Evolutionary conservation across 2,329 filamentous ascomycete genomes (phyloP).

Genomic region (Pezicula neosporulosa): DNA sequence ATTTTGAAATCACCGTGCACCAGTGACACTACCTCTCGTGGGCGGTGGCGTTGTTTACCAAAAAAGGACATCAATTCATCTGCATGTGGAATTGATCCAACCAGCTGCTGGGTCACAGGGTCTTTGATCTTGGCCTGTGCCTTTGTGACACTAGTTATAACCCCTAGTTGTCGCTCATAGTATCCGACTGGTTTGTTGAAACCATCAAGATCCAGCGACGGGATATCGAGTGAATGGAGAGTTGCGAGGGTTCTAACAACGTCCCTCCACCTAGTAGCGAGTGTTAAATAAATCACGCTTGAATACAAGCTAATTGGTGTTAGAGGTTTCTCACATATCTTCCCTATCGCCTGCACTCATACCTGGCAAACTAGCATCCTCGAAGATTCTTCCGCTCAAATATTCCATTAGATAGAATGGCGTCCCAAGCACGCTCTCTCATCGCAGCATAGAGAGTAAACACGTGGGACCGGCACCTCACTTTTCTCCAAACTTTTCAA

Average conservation of each 20-base stretch:
- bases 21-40: conserved; percentile 69
- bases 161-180: conserved; percentile 78
- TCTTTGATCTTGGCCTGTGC: conserved; percentile 73
- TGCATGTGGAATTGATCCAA: conserved; percentile 80
- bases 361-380: conserved; percentile 75
- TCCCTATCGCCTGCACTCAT: conserved; percentile 63
- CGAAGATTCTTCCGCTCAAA: conserved; percentile 87
- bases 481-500: conserved; percentile 74
- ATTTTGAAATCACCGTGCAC: conserved; percentile 96
- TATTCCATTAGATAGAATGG: conserved; percentile 96
- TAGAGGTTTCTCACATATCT: conserved; percentile 46
- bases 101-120: conserved; percentile 66
- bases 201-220: conserved; percentile 58
- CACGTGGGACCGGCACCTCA: conserved; percentile 76
- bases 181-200: conserved; percentile 74
- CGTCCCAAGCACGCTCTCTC: conserved; percentile 71
- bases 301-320: background rate
- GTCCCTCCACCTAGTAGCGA: conserved; percentile 58
- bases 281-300: background rate
- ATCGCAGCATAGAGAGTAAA: conserved; percentile 82
- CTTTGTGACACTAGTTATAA: conserved; percentile 71
- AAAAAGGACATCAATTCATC: conserved; percentile 77
- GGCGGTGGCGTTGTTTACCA: conserved; percentile 60
- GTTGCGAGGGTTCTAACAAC: conserved; percentile 77
- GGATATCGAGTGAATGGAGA: conserved; percentile 70